Conservation (phyloP, 805 yeast species). For the Lipomyces sp. region DNA sequence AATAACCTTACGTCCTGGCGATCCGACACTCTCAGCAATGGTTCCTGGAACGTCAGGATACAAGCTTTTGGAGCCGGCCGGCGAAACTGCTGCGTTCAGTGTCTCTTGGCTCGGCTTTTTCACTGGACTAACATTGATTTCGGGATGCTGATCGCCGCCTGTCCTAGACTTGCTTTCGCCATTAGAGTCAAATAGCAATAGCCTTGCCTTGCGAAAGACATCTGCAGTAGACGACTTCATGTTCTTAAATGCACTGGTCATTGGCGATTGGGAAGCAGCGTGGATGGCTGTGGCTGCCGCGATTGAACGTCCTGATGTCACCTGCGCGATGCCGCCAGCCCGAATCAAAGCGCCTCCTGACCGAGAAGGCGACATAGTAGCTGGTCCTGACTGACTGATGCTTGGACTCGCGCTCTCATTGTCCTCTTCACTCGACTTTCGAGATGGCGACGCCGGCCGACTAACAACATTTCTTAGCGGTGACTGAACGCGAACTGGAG, state of each 20-base stretch:
- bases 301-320: slow-evolving; percentile 16
- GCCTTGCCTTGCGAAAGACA: slow-evolving; percentile 32
- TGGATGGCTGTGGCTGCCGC: slow-evolving; percentile 19
- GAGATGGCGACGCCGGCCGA: slow-evolving; percentile 19
- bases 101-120: slow-evolving; percentile 9
- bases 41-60: slow-evolving; percentile 29
- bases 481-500: slow-evolving; percentile 18
- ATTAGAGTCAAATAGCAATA: slow-evolving; percentile 24
- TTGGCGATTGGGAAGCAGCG: slow-evolving; percentile 25
- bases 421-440: slow-evolving; percentile 1
- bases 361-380: not conserved
- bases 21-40: slow-evolving; percentile 7
- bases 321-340: slow-evolving; percentile 7
- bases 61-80: slow-evolving; percentile 6
- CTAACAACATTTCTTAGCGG: slow-evolving; percentile 19
- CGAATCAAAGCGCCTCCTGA: not conserved
- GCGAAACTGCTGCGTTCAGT: not conserved
- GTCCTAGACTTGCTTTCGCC: slow-evolving; percentile 3
- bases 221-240: slow-evolving; percentile 36
- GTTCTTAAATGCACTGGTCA: slow-evolving; percentile 22
- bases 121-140: slow-evolving; percentile 2
- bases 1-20: slow-evolving; percentile 12
- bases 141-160: not conserved
- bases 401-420: not conserved
- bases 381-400: not conserved